A percentile compares a stretch with the other conserved stretches of the same genome.
phyloP scores from a whole-genome alignment of 2,329 filamentous ascomycete genomes.

The Byssothecium circinans region DNA sequence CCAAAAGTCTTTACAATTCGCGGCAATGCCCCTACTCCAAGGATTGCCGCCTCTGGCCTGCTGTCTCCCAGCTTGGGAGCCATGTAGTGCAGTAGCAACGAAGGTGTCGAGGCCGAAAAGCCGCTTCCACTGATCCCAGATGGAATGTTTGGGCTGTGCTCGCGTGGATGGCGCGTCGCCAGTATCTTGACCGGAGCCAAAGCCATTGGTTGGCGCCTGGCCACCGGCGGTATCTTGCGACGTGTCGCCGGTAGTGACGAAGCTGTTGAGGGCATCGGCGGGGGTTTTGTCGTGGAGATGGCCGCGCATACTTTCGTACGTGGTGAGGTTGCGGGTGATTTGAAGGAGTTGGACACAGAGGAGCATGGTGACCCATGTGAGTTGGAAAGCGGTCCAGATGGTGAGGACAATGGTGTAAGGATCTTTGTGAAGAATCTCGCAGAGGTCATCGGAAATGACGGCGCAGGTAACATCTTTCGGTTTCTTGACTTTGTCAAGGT shows the following conservation, averaged over 20 bases:
- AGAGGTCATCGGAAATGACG: constrained; percentile 73
- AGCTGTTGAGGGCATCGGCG: constrained; percentile 66
- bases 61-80: constrained; percentile 56
- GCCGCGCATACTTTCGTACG: constrained; percentile 93
- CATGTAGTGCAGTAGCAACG: constrained; percentile 82
- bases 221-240: constrained; percentile 57
- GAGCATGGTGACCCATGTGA: constrained; percentile 97
- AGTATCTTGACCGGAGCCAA: constrained; percentile 62
- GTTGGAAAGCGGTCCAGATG: constrained; percentile 79
- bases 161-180: constrained; percentile 35
- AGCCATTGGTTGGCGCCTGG: constrained; percentile 52
- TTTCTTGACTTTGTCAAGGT: constrained; percentile 63
- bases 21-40: constrained; percentile 78
- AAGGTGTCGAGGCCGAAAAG: constrained; percentile 92
- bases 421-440: constrained; percentile 76
- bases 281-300: constrained; percentile 62
- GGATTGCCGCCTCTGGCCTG: constrained; percentile 65
- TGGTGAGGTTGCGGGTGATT: constrained; percentile 89
- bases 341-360: constrained; percentile 92
- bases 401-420: constrained; percentile 79
- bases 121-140: constrained; percentile 77
- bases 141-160: constrained; percentile 64
- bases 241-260: constrained; percentile 71
- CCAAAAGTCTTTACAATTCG: constrained; percentile 97
- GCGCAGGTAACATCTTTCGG: constrained; percentile 63